Percentiles rank a stretch among this genome's conserved stretches.
phyloP scores from a whole-genome alignment of 352 stramenopile genomes.

The Halophytophthora batemanensis region DNA sequence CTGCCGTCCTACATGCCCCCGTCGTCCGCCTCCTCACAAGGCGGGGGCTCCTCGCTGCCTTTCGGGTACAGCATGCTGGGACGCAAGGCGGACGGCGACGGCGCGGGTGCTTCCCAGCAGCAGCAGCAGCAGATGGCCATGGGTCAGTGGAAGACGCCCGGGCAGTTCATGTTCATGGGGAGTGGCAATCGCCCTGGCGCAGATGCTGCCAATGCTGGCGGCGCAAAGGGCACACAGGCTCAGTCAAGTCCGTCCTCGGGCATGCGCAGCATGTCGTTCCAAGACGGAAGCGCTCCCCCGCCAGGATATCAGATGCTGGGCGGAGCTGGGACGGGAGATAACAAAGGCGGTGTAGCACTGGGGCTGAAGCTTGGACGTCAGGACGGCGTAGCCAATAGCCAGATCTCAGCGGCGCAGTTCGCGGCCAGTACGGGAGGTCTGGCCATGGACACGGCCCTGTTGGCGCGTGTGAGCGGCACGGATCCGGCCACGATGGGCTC shows the following conservation, averaged over 20 bases:
- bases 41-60: slow-evolving; percentile 10
- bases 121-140: slow-evolving; percentile 2
- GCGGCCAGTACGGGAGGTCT: slow-evolving; percentile 75
- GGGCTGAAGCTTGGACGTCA: slow-evolving; percentile 33
- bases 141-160: slow-evolving; percentile 63
- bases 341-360: slow-evolving; percentile 23
- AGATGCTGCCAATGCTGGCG: slow-evolving; percentile 5
- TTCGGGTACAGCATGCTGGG: slow-evolving; percentile 36
- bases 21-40: slow-evolving; percentile 22
- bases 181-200: slow-evolving; percentile 4
- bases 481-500: slow-evolving; percentile 74
- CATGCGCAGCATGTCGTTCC: slow-evolving; percentile 61
- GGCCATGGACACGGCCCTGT: slow-evolving; percentile 72
- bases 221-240: background rate
- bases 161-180: slow-evolving; percentile 51
- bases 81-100: slow-evolving; percentile 29
- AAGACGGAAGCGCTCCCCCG: slow-evolving; percentile 24
- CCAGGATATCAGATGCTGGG: slow-evolving; percentile 20
- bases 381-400: slow-evolving; percentile 27
- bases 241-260: slow-evolving; percentile 51
- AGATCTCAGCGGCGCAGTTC: slow-evolving; percentile 80
- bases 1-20: slow-evolving; percentile 71
- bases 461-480: slow-evolving; percentile 77
- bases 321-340: slow-evolving; percentile 12
- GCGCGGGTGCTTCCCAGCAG: slow-evolving; percentile 1